These are phyloP conservation scores for Sporodiniella umbellata DNA, from an alignment of 371 early-diverging fungal species.

Conservation along the genomic window DNA sequence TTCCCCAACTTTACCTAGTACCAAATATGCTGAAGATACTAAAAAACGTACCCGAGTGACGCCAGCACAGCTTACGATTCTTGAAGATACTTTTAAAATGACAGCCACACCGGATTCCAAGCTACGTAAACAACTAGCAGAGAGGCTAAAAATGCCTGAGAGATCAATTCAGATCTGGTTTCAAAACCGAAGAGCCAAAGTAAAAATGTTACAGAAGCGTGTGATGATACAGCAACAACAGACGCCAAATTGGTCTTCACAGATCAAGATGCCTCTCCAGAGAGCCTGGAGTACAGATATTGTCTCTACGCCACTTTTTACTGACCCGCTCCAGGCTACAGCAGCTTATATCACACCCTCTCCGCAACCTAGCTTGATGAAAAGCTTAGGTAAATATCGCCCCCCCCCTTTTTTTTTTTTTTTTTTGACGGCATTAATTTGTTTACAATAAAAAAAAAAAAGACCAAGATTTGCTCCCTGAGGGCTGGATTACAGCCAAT, in stretches of 20 bases:
- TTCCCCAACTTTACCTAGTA: slow-evolving; percentile 4
- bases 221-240: slow-evolving; percentile 53
- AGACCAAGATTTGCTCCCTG: too few relatives aligned
- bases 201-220: slow-evolving; percentile 66
- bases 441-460: too few relatives aligned
- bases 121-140: slow-evolving; percentile 82
- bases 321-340: slow-evolving; percentile 9
- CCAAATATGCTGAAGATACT: slow-evolving; percentile 14
- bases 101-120: slow-evolving; percentile 74
- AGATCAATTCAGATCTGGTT: slow-evolving; percentile 99
- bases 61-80: slow-evolving; percentile 66
- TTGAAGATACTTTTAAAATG: slow-evolving; percentile 71
- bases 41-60: slow-evolving; percentile 74
- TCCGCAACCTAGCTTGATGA: slow-evolving; percentile 12
- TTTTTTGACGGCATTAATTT: too few relatives aligned
- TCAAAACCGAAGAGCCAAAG: slow-evolving; percentile 97
- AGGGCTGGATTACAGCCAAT: slow-evolving; percentile 38
- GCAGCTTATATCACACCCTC: slow-evolving; percentile 18
- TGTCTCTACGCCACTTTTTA: slow-evolving; percentile 9
- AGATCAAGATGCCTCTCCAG: slow-evolving; percentile 18
- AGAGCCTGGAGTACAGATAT: slow-evolving; percentile 49
- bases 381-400: slow-evolving; percentile 15
- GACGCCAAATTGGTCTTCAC: too few relatives aligned
- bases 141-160: slow-evolving; percentile 88
- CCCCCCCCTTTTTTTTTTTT: too few relatives aligned